Conservation (phyloP, 2,329 filamentous ascomycete species). For the Arthrobotrys conoides region DNA sequence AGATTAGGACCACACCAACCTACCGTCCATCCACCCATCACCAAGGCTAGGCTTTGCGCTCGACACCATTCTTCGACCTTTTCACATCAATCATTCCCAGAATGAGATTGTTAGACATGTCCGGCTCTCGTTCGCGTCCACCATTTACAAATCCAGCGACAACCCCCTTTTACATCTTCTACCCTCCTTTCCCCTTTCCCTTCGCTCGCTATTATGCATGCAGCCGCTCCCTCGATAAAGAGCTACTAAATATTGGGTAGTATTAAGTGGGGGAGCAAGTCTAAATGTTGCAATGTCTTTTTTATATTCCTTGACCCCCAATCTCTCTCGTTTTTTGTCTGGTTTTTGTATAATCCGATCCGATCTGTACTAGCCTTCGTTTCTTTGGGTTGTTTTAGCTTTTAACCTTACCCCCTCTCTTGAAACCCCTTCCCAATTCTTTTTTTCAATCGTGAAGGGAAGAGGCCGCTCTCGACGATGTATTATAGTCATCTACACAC, state of each 20-base stretch:
- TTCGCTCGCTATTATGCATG: neutral
- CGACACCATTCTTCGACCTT: neutral
- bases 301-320: neutral
- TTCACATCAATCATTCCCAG: constrained; percentile 9
- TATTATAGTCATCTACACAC: constrained; percentile 15
- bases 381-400: neutral
- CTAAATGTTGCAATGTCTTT: neutral
- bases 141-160: neutral
- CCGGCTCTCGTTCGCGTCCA: no score
- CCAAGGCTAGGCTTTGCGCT: neutral
- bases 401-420: neutral
- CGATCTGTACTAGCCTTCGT: neutral
- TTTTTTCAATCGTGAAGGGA: constrained; percentile 1
- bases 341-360: constrained; percentile 4
- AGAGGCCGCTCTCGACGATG: constrained; percentile 8
- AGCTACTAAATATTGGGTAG: neutral
- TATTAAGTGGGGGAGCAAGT: neutral
- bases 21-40: neutral
- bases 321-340: neutral
- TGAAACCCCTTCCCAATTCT: neutral
- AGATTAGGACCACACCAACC: constrained; percentile 47
- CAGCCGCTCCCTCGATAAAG: neutral
- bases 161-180: neutral
- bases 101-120: neutral
- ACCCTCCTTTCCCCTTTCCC: neutral